A percentile compares a stretch with the other conserved stretches of the same genome.
Conservation (phyloP, 2,329 filamentous ascomycete genomes). For the Fusarium kyushuense region DNA sequence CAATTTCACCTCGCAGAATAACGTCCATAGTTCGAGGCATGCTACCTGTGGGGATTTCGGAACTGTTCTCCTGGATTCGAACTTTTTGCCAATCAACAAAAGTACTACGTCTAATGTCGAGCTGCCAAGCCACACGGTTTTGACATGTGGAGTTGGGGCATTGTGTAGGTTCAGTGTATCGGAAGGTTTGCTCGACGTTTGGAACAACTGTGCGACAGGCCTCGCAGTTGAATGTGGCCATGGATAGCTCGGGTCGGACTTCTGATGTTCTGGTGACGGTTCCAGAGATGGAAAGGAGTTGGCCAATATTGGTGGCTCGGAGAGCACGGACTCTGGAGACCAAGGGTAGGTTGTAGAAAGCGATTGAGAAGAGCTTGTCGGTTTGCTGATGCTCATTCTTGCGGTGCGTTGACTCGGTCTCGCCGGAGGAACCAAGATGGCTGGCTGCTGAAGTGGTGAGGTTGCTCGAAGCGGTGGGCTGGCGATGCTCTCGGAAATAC, state of each 20-base stretch:
- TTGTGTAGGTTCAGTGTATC: constrained; percentile 96
- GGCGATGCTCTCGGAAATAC: constrained; percentile 93
- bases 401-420: constrained; percentile 76
- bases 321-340: constrained; percentile 88
- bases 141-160: constrained; percentile 90
- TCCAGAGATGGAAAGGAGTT: constrained; percentile 93
- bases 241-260: constrained; percentile 90
- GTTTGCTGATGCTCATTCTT: constrained; percentile 95
- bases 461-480: constrained; percentile 80
- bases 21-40: constrained; percentile 99
- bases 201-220: constrained; percentile 85
- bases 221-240: constrained; percentile 93
- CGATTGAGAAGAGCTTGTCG: constrained; percentile 93
- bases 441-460: constrained; percentile 76
- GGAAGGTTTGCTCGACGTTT: constrained; percentile 96
- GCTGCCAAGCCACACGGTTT: constrained; percentile 91
- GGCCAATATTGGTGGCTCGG: constrained; percentile 89
- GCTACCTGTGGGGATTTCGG: constrained; percentile 96
- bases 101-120: constrained; percentile 97
- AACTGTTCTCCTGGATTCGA: constrained; percentile 97
- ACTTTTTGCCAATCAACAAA: constrained; percentile 99
- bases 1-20: constrained; percentile 95
- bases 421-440: constrained; percentile 70
- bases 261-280: constrained; percentile 97
- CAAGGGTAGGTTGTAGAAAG: constrained; percentile 92